These are phyloP conservation scores for Starmerella potacharoeniae DNA, from an alignment of 805 yeast genomes.

Conservation along the genomic window DNA sequence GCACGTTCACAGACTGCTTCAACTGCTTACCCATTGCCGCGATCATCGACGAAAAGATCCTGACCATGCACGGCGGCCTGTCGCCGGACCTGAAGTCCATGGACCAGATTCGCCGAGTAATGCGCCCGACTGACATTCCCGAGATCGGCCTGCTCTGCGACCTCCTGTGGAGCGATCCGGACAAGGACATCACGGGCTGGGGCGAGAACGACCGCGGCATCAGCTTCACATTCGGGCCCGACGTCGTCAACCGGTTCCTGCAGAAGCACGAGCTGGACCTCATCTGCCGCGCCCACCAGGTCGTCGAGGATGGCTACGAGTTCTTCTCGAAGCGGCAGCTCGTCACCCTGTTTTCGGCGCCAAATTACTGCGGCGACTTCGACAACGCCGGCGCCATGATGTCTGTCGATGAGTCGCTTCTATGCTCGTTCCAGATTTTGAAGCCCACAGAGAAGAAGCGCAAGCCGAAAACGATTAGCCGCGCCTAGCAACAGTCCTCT, in stretches of 20 bases:
- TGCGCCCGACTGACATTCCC: constrained; percentile 99
- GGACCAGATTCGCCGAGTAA: constrained; percentile 97
- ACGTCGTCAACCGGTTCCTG: constrained; percentile 88
- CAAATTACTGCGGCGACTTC: constrained; percentile 97
- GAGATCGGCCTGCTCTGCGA: constrained; percentile 96
- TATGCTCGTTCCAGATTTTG: constrained; percentile 83
- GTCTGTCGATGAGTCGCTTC: constrained; percentile 92
- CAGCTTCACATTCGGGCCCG: constrained; percentile 99
- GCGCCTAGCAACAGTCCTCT: not conserved
- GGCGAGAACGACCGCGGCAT: constrained; percentile 98
- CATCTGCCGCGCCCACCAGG: constrained; percentile 97
- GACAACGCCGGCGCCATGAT: constrained; percentile 99
- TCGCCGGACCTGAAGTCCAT: constrained; percentile 94
- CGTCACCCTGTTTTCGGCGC: constrained; percentile 91
- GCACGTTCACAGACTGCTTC: constrained; percentile 96
- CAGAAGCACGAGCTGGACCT: constrained; percentile 97
- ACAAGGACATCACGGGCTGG: constrained; percentile 97
- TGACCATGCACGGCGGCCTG: constrained; percentile 98
- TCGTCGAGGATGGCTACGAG: constrained; percentile 97
- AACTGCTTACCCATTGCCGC: constrained; percentile 98
- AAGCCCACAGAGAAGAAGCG: constrained; percentile 97
- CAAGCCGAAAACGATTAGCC: constrained; percentile 30
- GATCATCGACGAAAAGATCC: constrained; percentile 92
- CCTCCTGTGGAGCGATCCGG: constrained; percentile 96
- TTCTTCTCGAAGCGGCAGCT: constrained; percentile 91